A percentile compares a stretch with the other conserved stretches of the same genome.
Evolutionary conservation across 2,329 filamentous ascomycete genomes (phyloP).

Genomic region (Phialophora chinensis): DNA sequence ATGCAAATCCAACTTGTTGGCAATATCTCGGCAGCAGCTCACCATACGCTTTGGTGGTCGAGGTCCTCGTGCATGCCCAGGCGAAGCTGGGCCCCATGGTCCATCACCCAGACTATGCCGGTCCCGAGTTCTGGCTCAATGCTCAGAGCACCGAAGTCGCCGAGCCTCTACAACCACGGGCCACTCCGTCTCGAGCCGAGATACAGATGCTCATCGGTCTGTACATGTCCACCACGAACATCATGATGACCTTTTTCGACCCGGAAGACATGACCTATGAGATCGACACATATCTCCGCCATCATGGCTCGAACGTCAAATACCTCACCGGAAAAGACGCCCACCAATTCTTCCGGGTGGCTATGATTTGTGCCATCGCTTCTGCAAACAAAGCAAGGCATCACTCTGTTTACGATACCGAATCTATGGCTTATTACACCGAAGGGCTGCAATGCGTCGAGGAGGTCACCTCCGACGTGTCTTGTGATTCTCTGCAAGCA

Average conservation of each 20-base stretch:
- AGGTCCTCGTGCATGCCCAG: conserved; percentile 39
- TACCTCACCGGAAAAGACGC: conserved; percentile 40
- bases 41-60: conserved; percentile 38
- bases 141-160: conserved; percentile 34
- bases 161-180: conserved; percentile 31
- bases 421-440: conserved; percentile 39
- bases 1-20: conserved; percentile 41
- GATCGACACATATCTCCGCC: conserved; percentile 38
- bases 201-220: conserved; percentile 40
- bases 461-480: conserved; percentile 43
- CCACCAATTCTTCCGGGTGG: conserved; percentile 44
- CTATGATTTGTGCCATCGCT: conserved; percentile 45
- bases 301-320: conserved; percentile 33
- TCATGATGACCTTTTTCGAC: conserved; percentile 42
- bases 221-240: conserved; percentile 43
- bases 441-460: conserved; percentile 43
- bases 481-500: conserved; percentile 41
- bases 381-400: conserved; percentile 42
- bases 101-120: conserved; percentile 37
- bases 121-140: conserved; percentile 39
- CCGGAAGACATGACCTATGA: conserved; percentile 37
- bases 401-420: conserved; percentile 37
- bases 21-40: conserved; percentile 41
- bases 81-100: conserved; percentile 38
- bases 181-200: conserved; percentile 35